Evolutionary conservation across 192 early-diverging fungal species (phyloP).

Genomic region (Coemansia sp.): DNA sequence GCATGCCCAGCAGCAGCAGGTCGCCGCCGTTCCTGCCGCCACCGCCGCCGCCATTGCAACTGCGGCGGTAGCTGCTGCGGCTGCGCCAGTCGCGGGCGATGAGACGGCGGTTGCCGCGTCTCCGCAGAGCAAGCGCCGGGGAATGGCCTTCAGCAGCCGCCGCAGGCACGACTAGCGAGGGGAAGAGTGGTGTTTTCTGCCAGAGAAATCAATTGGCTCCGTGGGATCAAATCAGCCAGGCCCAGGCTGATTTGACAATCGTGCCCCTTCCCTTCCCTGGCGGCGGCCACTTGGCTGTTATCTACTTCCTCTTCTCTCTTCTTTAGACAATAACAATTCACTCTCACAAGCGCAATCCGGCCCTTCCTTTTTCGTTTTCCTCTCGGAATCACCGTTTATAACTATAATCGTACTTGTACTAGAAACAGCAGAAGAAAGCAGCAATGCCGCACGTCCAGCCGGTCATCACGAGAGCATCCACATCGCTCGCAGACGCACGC

Average conservation of each 20-base stretch:
- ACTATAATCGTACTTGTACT: too few species aligned
- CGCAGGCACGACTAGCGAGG: slow-evolving; percentile 22
- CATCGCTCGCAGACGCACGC: slow-evolving; percentile 64
- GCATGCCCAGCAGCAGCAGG: slow-evolving; percentile 20
- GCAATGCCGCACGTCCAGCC: slow-evolving; percentile 51
- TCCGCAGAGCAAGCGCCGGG: slow-evolving; percentile 16
- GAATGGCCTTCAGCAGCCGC: slow-evolving; percentile 22
- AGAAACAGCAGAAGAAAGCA: background rate
- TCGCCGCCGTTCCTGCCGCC: too few species aligned
- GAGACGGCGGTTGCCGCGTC: background rate
- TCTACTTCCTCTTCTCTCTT: slow-evolving; percentile 12
- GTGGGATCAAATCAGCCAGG: too few species aligned
- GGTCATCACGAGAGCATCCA: slow-evolving; percentile 54
- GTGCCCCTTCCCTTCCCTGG: too few species aligned
- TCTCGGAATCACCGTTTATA: too few species aligned
- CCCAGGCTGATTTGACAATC: too few species aligned
- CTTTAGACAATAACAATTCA: background rate
- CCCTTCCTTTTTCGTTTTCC: too few species aligned
- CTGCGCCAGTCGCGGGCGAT: background rate
- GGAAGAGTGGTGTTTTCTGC: too few species aligned
- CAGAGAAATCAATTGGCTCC: too few species aligned
- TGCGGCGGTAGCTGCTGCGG: background rate
- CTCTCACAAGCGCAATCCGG: too few species aligned
- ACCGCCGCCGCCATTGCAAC: background rate
- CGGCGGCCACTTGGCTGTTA: background rate